Evolutionary conservation across 73 alveolate species (phyloP).

Genomic region (Paramecium bursaria): DNA sequence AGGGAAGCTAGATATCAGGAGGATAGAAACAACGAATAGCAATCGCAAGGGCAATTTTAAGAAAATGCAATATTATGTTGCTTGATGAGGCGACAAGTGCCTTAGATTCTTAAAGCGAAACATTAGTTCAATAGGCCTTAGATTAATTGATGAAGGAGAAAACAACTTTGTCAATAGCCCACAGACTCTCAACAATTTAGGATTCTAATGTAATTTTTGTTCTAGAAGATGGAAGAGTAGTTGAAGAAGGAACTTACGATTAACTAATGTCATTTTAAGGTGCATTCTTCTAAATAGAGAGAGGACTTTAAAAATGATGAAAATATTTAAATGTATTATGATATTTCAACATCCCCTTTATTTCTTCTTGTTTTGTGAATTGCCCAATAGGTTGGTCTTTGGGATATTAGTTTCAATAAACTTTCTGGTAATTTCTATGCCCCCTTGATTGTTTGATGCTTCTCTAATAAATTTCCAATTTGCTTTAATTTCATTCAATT

Average conservation of each 20-base stretch:
- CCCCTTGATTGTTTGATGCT: too few species aligned
- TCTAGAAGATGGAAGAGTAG: slow-evolving; percentile 77
- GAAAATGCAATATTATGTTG: slow-evolving; percentile 81
- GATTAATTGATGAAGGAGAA: slow-evolving; percentile 79
- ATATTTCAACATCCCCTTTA: too few species aligned
- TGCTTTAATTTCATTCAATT: neutral
- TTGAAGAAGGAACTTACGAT: slow-evolving; percentile 81
- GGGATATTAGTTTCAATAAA: too few species aligned
- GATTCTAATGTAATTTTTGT: slow-evolving; percentile 80
- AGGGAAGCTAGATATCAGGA: slow-evolving; percentile 84
- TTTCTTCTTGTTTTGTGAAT: too few species aligned
- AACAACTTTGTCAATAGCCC: slow-evolving; percentile 88
- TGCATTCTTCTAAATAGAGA: too few species aligned
- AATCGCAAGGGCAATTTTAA: slow-evolving; percentile 86
- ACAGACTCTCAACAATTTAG: slow-evolving; percentile 80
- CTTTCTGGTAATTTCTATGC: too few species aligned
- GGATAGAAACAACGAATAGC: slow-evolving; percentile 95
- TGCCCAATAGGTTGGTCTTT: too few species aligned
- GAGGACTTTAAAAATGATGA: too few species aligned
- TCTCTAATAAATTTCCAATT: neutral
- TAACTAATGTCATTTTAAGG: too few species aligned
- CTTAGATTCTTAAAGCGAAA: slow-evolving; percentile 84
- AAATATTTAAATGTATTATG: too few species aligned
- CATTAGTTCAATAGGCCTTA: slow-evolving; percentile 81
- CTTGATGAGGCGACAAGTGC: slow-evolving; percentile 95